A percentile compares a stretch with the other conserved stretches of the same genome.
Conservation (phyloP, 2,329 filamentous ascomycete species). For the Trichoderma guizhouense region DNA sequence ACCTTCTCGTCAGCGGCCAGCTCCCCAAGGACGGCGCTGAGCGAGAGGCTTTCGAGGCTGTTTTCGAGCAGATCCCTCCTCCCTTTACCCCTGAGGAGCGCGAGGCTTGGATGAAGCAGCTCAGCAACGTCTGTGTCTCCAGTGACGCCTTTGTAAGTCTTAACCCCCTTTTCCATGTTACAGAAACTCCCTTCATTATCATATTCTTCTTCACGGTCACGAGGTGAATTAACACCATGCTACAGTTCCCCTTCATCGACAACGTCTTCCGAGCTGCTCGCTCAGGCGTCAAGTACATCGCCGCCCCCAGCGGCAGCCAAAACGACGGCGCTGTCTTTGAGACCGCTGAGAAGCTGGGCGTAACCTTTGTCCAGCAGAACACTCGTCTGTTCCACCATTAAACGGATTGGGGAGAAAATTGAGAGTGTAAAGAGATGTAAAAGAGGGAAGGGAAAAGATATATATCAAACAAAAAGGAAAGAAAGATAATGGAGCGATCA, state of each 20-base stretch:
- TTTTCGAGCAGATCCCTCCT: slow-evolving; percentile 84
- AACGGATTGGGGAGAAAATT: not conserved
- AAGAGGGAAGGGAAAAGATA: not conserved
- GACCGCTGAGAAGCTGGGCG: slow-evolving; percentile 85
- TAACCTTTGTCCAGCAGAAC: slow-evolving; percentile 94
- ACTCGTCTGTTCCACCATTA: slow-evolving; percentile 94
- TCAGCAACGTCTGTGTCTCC: slow-evolving; percentile 79
- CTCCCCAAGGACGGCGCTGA: slow-evolving; percentile 81
- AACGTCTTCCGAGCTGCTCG: slow-evolving; percentile 90
- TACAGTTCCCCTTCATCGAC: slow-evolving; percentile 93
- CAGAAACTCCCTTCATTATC: not conserved
- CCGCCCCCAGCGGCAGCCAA: slow-evolving; percentile 85
- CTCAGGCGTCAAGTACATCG: slow-evolving; percentile 93
- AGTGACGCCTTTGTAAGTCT: slow-evolving; percentile 88
- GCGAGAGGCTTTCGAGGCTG: slow-evolving; percentile 78
- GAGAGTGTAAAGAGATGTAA: not conserved
- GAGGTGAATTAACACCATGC: not conserved
- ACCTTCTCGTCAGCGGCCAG: slow-evolving; percentile 87
- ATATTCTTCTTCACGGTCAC: not conserved
- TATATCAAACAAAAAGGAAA: not conserved
- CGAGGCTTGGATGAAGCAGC: slow-evolving; percentile 77
- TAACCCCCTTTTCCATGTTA: not conserved
- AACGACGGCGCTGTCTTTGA: slow-evolving; percentile 80
- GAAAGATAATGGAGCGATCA: slow-evolving; percentile 9
- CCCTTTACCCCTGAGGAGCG: slow-evolving; percentile 83